Base-by-base conservation (phyloP, 257 asterid species). In the Datura wrightii region DNA sequence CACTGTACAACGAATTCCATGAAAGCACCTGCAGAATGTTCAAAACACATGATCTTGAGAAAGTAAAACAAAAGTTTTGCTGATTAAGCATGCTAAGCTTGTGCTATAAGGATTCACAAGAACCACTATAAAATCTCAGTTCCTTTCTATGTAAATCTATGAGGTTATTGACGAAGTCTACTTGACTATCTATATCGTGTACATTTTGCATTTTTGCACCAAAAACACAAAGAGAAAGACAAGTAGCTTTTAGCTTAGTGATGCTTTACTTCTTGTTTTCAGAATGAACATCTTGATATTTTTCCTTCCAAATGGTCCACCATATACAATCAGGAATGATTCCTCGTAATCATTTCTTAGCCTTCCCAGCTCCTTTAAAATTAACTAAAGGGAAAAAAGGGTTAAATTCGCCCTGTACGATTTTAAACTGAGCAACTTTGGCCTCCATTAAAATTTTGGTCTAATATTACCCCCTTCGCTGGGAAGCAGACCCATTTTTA, bases 1-100 rank as follows among this genome's bases (percentile, higher is more conserved):
- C 80, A 10, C 24, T 70, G 53, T 87, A 83, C 50, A 54, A 79
- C 58, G 81, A 86, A 85, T 81, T 84, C 87, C 87, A 90, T 54
- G 89, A 81, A 85, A 89, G 83, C 88, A 85, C 93, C 96, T 91
- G 91, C 79, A 88, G 36, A 31, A 56, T 60, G 71, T 2, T 63
- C 15, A 55, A 37, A 55, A 18, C 39, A 7, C 0, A 5, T 53
- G 31, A 34, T 39, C 48, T 58, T 56, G 4, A 37, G 69, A 58
- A 37, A 5, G 31, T 8, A 6, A 79, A 16, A 8, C 34, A 56
- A 80, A 55, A 3, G 1, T 80, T 56, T 14, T 19, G 58, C 6
- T 37, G 24, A 39, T 44, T 16, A 15, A 36, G 5, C 10, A 18
- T 58, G 16, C 5, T 80, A 55, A 24, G 83, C 63, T 79, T 24